Conservation (phyloP, 345 rosid species). For the Hevea brasiliensis region DNA sequence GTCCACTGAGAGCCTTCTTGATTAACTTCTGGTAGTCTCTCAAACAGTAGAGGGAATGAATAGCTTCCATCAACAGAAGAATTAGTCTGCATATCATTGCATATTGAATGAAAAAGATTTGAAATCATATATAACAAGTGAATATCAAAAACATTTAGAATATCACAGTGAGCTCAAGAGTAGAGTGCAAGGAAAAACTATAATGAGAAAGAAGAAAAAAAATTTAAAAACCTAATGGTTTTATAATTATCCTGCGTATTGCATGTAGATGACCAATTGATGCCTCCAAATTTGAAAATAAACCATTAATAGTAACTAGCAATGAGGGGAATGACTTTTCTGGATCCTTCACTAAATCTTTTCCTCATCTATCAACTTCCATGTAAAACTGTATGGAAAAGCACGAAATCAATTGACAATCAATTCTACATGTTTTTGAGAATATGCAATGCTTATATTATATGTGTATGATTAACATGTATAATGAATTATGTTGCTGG, state of each 20-base stretch:
- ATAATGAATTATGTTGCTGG: too few species aligned
- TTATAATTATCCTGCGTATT: slow-evolving; percentile 48
- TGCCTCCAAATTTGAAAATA: slow-evolving; percentile 66
- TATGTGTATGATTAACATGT: not conserved
- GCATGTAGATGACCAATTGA: slow-evolving; percentile 66
- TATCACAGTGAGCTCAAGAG: too few species aligned
- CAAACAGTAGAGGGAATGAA: slow-evolving; percentile 61
- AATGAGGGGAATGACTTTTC: slow-evolving; percentile 56
- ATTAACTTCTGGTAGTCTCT: slow-evolving; percentile 58
- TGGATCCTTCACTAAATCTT: slow-evolving; percentile 65
- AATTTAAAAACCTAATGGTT: not conserved
- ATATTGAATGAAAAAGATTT: slow-evolving; percentile 3
- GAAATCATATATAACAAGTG: not conserved
- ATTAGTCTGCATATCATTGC: slow-evolving; percentile 47
- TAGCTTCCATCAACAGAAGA: slow-evolving; percentile 63
- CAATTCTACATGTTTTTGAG: not conserved
- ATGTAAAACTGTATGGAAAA: slow-evolving; percentile 55
- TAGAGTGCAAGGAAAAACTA: not conserved
- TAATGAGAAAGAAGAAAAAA: not conserved
- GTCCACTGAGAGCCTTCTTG: too few species aligned
- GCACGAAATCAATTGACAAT: slow-evolving; percentile 2
- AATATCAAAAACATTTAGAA: not conserved
- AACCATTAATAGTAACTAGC: slow-evolving; percentile 43
- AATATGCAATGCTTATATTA: not conserved
- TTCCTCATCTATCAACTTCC: slow-evolving; percentile 69